phyloP scores from a whole-genome alignment of 345 rosid genomes.

The Anastatica hierochuntica region DNA sequence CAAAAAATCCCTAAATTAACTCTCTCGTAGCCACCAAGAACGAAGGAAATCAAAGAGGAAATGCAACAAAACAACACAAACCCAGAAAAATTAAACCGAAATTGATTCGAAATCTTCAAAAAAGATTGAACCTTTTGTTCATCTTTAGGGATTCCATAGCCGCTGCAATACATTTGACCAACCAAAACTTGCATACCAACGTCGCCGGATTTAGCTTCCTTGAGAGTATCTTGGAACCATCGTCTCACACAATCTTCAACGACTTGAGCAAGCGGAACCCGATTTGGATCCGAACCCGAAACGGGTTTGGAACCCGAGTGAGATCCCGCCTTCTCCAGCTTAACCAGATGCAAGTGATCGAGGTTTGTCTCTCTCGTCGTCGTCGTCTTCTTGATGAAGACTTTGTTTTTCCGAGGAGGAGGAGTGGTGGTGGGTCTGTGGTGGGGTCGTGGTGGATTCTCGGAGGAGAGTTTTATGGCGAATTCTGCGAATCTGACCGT shows the following conservation, averaged over 20 bases:
- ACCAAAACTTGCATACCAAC: slow-evolving; percentile 49
- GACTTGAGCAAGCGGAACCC: slow-evolving; percentile 50
- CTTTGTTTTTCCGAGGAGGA: slow-evolving; percentile 19
- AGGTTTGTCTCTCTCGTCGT: slow-evolving; percentile 15
- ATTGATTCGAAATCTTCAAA: neutral
- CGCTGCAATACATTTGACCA: slow-evolving; percentile 58
- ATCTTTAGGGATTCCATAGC: slow-evolving; percentile 54
- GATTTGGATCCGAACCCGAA: slow-evolving; percentile 25
- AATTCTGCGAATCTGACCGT: slow-evolving; percentile 35
- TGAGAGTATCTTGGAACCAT: slow-evolving; percentile 55
- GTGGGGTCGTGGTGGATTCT: slow-evolving; percentile 24
- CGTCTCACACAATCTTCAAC: slow-evolving; percentile 42
- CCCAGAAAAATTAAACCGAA: neutral
- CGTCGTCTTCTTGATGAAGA: slow-evolving; percentile 23
- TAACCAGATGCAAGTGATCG: slow-evolving; percentile 24
- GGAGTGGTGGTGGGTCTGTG: slow-evolving; percentile 29
- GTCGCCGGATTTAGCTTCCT: slow-evolving; percentile 55
- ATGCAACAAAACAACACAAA: neutral
- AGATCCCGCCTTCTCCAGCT: slow-evolving; percentile 38
- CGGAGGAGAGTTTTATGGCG: slow-evolving; percentile 38
- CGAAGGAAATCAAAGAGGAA: too few relatives aligned
- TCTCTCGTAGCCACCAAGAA: too few relatives aligned
- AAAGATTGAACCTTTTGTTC: slow-evolving; percentile 32
- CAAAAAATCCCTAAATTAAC: too few relatives aligned
- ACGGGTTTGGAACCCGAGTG: slow-evolving; percentile 29